Base-by-base conservation (phyloP, 192 early-diverging fungal genomes). In the Rhizophlyctis rosea region DNA sequence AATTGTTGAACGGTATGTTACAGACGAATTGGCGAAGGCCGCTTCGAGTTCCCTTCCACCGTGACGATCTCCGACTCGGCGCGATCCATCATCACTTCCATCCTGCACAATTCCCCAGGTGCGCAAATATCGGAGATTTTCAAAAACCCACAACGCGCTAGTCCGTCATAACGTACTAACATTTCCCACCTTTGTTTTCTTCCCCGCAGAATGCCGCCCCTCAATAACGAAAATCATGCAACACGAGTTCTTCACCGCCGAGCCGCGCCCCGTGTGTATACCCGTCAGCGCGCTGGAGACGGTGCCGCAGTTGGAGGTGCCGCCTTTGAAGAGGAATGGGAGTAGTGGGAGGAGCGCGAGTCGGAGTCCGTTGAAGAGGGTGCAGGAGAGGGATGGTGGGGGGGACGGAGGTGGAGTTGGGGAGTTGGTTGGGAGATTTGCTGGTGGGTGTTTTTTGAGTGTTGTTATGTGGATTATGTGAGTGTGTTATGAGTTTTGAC, bases 1-100 rank as follows among this genome's bases (percentile, higher is more conserved):
- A 44, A 62, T 32, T 7, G 21, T 0, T n/a, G 21, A 2, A 28
- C 21, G 24, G 54, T 54, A 11, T n/a, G 24, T 23, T 53, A 51
- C 55, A 88, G 87, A 57, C 87, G 81, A 71, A 90, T 90, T 28
- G 69, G 74, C 33, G 76, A 88, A 35, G 88, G 87, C 57, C 62
- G 66, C 13, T 90, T 89, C 58, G 81, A 68, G n/a, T 96, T 93
- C 61, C 92, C 94, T 2, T 44, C 74, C 0, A 68, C 84, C 9
- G 67, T 86, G 1, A 65, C 61, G 29, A 71, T 92, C 2, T 87
- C 88, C 1, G 35, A 74, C 2, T 76, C 79, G 2, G 91, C 84
- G 1, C 82, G 86, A 57, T 65, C 76, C 21, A 76, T 98, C 29
- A 87, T 98, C 52, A 53, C 69, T 1, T 55, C 75, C 16, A 64